Evolutionary conservation across 78 protist species (phyloP).

Genomic region (Emiliania huxleyi): DNA sequence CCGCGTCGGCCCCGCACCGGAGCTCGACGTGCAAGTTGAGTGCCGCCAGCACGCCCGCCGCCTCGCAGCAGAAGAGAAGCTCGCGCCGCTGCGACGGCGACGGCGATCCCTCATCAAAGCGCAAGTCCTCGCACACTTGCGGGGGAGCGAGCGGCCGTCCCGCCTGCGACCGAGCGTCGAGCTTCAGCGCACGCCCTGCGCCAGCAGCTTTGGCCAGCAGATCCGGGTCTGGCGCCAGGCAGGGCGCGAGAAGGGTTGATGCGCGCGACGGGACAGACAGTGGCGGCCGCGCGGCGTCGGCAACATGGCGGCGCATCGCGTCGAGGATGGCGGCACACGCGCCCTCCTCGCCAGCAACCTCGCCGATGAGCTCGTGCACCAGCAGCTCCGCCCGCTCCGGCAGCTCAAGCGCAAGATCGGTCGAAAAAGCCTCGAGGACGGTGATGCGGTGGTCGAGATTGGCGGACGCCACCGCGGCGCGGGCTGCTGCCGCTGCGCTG

Average conservation of each 20-base stretch:
- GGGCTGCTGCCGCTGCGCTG: neutral
- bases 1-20: neutral
- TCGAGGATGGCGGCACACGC: conserved; percentile 1
- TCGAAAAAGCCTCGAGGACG: conserved; percentile 15
- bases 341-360: conserved; percentile 24
- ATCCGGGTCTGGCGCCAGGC: neutral
- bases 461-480: neutral
- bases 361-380: conserved; percentile 43
- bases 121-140: neutral
- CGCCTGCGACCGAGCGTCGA: neutral
- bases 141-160: neutral
- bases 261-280: neutral
- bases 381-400: conserved; percentile 26
- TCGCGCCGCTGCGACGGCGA: neutral
- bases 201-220: no score
- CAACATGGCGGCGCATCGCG: neutral
- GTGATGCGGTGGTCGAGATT: neutral
- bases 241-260: neutral
- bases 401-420: neutral
- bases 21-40: neutral
- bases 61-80: neutral
- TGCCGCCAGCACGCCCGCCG: neutral
- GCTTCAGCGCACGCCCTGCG: neutral
- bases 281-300: neutral
- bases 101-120: neutral